Evolutionary conservation across 495 filamentous ascomycete genomes (phyloP).

Genomic region (Glutinoglossum americanum): DNA sequence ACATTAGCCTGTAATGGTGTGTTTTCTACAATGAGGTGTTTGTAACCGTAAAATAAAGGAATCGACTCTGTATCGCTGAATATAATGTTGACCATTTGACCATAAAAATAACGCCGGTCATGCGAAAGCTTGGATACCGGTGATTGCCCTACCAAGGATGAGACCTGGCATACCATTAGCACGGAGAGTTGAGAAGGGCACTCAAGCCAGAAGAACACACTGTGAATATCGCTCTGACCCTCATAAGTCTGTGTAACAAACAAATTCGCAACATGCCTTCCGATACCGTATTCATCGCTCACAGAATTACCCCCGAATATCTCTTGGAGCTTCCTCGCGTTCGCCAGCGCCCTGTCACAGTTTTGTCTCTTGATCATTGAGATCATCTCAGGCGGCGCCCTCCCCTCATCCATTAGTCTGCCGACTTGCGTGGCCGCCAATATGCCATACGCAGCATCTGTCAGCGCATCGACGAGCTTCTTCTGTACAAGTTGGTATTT

Average conservation of each 20-base stretch:
- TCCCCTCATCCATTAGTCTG: constrained; percentile 75
- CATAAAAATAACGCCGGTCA: constrained; percentile 10
- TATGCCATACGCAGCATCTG: constrained; percentile 76
- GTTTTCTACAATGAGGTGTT: background rate
- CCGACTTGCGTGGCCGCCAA: constrained; percentile 78
- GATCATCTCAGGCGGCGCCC: constrained; percentile 86
- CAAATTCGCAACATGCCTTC: constrained; percentile 83
- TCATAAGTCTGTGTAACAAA: constrained; percentile 98
- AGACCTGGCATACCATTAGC: constrained; percentile 25
- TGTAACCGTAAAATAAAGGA: no score
- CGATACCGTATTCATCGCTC: constrained; percentile 89
- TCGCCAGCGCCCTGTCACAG: constrained; percentile 71
- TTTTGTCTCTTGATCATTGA: constrained; percentile 97
- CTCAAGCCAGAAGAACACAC: constrained; percentile 29
- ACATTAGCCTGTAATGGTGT: background rate
- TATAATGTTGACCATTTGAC: background rate
- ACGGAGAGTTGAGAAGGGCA: constrained; percentile 3
- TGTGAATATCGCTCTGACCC: constrained; percentile 89
- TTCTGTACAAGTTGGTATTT: constrained; percentile 98
- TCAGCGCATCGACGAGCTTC: constrained; percentile 81
- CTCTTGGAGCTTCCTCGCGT: constrained; percentile 64
- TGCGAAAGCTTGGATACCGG: constrained; percentile 46
- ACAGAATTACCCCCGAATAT: constrained; percentile 94
- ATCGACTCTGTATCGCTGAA: no score
- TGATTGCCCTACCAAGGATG: constrained; percentile 50